Evolutionary conservation across 2,329 filamentous ascomycete species (phyloP).

Genomic region (Ilyonectria destructans): DNA sequence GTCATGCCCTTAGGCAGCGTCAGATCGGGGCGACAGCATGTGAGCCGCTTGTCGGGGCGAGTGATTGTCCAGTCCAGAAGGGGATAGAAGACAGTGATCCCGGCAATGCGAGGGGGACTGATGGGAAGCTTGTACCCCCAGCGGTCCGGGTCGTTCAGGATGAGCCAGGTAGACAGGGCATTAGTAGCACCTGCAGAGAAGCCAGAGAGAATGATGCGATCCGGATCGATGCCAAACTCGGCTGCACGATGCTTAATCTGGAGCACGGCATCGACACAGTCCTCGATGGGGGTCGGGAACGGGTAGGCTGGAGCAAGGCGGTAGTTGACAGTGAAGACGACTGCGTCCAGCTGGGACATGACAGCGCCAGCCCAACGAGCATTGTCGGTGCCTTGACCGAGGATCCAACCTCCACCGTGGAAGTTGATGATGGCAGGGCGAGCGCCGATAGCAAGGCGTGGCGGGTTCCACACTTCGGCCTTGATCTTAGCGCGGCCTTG

Average conservation of each 20-base stretch:
- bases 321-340: conserved; percentile 78
- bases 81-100: conserved; percentile 74
- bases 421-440: conserved; percentile 76
- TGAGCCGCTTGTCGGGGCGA: conserved; percentile 70
- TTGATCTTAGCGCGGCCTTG: conserved; percentile 57
- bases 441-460: conserved; percentile 52
- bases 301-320: conserved; percentile 77
- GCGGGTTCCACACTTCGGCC: conserved; percentile 65
- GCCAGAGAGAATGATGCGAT: conserved; percentile 72
- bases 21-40: conserved; percentile 69
- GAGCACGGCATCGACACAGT: conserved; percentile 76
- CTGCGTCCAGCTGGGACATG: conserved; percentile 66
- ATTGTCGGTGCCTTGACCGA: conserved; percentile 76
- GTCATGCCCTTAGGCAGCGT: conserved; percentile 73
- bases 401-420: conserved; percentile 78
- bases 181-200: conserved; percentile 77
- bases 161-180: conserved; percentile 64
- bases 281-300: conserved; percentile 77
- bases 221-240: conserved; percentile 71
- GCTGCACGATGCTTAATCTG: conserved; percentile 71
- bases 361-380: conserved; percentile 73
- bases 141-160: conserved; percentile 61
- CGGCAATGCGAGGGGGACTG: conserved; percentile 64
- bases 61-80: conserved; percentile 74
- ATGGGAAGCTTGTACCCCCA: conserved; percentile 58